Base-by-base conservation (phyloP, 768 basidiomycete species). In the Ephemerocybe angulata region DNA sequence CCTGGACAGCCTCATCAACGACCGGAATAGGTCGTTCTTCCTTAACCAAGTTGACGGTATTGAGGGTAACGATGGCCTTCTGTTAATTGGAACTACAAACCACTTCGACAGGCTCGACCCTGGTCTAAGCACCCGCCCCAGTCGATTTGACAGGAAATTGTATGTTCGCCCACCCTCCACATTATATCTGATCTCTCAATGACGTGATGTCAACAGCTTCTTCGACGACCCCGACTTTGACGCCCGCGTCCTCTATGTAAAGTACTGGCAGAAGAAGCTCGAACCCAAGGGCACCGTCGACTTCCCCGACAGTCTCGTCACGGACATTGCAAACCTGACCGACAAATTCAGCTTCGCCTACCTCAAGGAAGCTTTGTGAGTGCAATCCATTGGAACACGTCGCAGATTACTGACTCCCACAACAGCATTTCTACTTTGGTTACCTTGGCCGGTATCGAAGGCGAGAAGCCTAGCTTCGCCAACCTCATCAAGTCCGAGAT, bases 111-210 rank as follows among this genome's bases (percentile, higher is more conserved):
- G 78, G 42, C 80, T 93, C 38, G 92, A 93, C 63, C 83, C 87
- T 29, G 87, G 85, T 6, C 67, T 94, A 56, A 86, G 87, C 58
- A 81, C 74, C 38, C 80, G 92, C 19, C 91, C 91, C 8, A 90
- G 87, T 61, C 82, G 91, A 35, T 93, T 93, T 61, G 91, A 93
- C 65, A 77, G 92, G 51, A 91, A 93, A 75, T 92, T 85, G 90
- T 88, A 60, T 58, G 88, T 78, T 8, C 11, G 31, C 37, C 11
- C 3, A 11, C 17, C 2, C n/a, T 29, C 3, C n/a, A 35, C 5
- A 2, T 7, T 41, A 7, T 38, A 8, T 4, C 24, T n/a, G 25
- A 3, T 12, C 15, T 4, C 37, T 28, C n/a, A 51, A 21, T 42
- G 10, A 8, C 8, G 38, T n/a, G 37, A 1, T 49, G n/a, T 44